phyloP scores from a whole-genome alignment of 2,329 filamentous ascomycete species.

The Ascochyta rabiei region DNA sequence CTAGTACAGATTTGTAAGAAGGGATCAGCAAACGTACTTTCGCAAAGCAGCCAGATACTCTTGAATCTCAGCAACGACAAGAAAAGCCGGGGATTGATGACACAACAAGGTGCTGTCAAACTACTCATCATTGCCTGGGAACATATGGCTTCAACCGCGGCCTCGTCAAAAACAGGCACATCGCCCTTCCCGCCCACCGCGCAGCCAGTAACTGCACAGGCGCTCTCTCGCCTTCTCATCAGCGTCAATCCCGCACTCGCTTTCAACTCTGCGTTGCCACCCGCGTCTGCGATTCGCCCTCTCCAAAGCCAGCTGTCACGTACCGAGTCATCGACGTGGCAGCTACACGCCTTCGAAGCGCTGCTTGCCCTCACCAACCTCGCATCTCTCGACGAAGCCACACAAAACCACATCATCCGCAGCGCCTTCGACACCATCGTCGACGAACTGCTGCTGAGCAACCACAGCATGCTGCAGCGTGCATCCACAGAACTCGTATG shows the following conservation, averaged over 20 bases:
- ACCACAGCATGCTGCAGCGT: conserved; percentile 76
- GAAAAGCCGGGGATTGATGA: conserved; percentile 76
- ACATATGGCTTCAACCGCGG: conserved; percentile 56
- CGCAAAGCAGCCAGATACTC: conserved; percentile 77
- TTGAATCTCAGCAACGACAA: conserved; percentile 77
- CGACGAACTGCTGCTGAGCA: conserved; percentile 81
- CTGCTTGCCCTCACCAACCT: conserved; percentile 94
- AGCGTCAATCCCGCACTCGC: conserved; percentile 83
- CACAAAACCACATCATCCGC: conserved; percentile 72
- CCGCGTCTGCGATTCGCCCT: conserved; percentile 81
- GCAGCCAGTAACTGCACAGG: conserved; percentile 71
- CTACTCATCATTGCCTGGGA: conserved; percentile 76
- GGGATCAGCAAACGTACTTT: conserved; percentile 71
- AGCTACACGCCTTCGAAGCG: conserved; percentile 88
- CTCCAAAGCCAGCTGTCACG: conserved; percentile 75
- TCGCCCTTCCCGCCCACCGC: conserved; percentile 34
- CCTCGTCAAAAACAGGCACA: conserved; percentile 50
- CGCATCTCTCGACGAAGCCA: conserved; percentile 72
- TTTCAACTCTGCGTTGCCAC: conserved; percentile 76
- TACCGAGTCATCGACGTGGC: conserved; percentile 64
- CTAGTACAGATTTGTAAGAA: conserved; percentile 78
- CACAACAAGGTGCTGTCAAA: conserved; percentile 92
- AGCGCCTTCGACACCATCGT: conserved; percentile 71
- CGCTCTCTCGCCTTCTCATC: conserved; percentile 83
- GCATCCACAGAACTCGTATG: conserved; percentile 89